phyloP scores from a whole-genome alignment of 2,329 filamentous ascomycete species.

The Xylaria sp. region DNA sequence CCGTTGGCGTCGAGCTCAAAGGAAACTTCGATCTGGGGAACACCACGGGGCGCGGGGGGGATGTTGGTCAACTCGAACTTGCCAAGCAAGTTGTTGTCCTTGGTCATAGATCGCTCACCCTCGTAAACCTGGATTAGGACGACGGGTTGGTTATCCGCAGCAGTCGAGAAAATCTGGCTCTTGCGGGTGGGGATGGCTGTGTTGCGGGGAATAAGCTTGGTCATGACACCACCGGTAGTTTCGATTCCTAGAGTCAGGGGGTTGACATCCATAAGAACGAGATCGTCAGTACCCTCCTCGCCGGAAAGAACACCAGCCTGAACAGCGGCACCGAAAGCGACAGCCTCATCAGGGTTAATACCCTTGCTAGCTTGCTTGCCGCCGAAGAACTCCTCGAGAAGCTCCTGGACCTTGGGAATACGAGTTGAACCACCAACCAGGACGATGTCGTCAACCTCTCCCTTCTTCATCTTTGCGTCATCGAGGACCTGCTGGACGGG shows the following conservation, averaged over 20 bases:
- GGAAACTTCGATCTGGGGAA: conserved; percentile 97
- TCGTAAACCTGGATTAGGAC: conserved; percentile 96
- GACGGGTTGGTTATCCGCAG: conserved; percentile 94
- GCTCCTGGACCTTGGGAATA: conserved; percentile 95
- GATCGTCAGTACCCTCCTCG: conserved; percentile 76
- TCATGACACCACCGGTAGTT: conserved; percentile 97
- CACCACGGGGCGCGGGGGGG: conserved; percentile 90
- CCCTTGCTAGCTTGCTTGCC: conserved; percentile 99
- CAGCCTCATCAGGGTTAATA: conserved; percentile 99
- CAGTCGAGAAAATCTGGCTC: conserved; percentile 97
- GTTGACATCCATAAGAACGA: conserved; percentile 98
- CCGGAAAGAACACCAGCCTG: conserved; percentile 95
- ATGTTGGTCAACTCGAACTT: conserved; percentile 99
- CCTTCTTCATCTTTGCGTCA: conserved; percentile 97
- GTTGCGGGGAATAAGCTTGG: conserved; percentile 93
- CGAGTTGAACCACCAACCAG: conserved; percentile 97
- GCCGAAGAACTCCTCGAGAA: conserved; percentile 94
- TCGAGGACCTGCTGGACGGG: conserved; percentile 98
- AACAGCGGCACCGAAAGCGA: conserved; percentile 95
- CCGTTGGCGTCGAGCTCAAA: conserved; percentile 99
- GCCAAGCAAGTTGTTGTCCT: conserved; percentile 96
- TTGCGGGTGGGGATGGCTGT: conserved; percentile 95
- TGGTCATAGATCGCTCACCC: conserved; percentile 91
- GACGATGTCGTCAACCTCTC: conserved; percentile 93
- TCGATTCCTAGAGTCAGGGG: conserved; percentile 95